Conservation (phyloP, 345 rosid species). For the Salix caprea region DNA sequence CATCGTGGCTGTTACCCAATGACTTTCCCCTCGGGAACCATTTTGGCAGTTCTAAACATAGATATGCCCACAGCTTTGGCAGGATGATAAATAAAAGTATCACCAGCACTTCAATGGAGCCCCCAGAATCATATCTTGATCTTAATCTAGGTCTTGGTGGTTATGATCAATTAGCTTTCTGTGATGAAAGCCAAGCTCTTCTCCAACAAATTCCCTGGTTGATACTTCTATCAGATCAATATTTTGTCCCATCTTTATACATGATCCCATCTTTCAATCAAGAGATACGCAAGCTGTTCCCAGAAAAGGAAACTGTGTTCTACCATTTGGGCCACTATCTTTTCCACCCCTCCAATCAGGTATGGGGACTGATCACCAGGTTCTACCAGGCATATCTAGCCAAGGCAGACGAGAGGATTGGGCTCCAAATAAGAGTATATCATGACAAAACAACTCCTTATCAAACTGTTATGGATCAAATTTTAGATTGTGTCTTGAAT, state of each 20-base stretch:
- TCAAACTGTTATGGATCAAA: constrained; percentile 9
- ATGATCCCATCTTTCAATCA: constrained; percentile 8
- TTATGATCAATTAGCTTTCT: constrained; percentile 1
- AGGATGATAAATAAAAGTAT: constrained; percentile 3
- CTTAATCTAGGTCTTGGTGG: neutral
- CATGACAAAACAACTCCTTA: neutral
- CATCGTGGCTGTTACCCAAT: constrained; percentile 18
- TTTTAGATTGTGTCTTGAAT: constrained; percentile 9
- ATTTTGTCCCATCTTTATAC: constrained; percentile 22
- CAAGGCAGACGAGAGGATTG: constrained; percentile 18
- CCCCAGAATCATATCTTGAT: neutral
- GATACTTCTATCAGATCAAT: constrained; percentile 23
- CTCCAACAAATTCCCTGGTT: constrained; percentile 20
- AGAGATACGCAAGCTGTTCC: constrained; percentile 15
- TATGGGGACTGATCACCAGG: constrained; percentile 19
- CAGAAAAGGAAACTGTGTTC: constrained; percentile 24
- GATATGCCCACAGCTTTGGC: constrained; percentile 8
- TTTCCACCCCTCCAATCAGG: constrained; percentile 24
- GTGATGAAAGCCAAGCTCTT: constrained; percentile 9
- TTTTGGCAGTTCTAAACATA: neutral
- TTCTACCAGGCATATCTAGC: constrained; percentile 21
- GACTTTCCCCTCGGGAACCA: constrained; percentile 5
- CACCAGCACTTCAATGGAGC: neutral
- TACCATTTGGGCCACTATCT: constrained; percentile 26
- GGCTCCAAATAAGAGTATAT: constrained; percentile 21